Evolutionary conservation across 495 filamentous ascomycete species (phyloP).

Genomic region (Arthonia radiata): DNA sequence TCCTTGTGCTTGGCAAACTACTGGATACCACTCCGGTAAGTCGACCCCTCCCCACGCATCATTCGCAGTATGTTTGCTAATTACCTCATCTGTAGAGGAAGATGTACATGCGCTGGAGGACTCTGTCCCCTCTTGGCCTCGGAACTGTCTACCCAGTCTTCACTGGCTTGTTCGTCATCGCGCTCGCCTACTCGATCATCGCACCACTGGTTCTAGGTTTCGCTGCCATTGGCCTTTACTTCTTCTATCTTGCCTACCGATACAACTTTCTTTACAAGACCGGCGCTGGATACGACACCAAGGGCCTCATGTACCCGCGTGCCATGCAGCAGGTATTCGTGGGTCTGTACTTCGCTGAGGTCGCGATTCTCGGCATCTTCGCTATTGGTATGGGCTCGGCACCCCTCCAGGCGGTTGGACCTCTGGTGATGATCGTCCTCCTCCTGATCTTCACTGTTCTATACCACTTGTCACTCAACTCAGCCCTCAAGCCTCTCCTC

Average conservation of each 20-base stretch:
- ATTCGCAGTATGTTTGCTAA: no score
- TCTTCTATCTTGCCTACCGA: constrained; percentile 83
- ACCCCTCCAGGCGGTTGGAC: constrained; percentile 38
- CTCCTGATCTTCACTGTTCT: constrained; percentile 59
- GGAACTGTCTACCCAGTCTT: constrained; percentile 64
- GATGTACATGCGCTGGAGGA: constrained; percentile 42
- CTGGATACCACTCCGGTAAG: constrained; percentile 46
- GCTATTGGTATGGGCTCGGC: constrained; percentile 26
- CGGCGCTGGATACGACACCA: constrained; percentile 66
- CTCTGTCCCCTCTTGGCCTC: constrained; percentile 44
- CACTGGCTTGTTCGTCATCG: constrained; percentile 63
- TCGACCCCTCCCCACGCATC: no score
- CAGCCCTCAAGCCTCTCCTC: constrained; percentile 53
- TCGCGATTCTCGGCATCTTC: constrained; percentile 82
- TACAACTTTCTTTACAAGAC: constrained; percentile 91
- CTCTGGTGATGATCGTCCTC: constrained; percentile 59
- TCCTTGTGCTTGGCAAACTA: constrained; percentile 51
- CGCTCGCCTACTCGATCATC: constrained; percentile 73
- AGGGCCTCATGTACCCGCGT: constrained; percentile 64
- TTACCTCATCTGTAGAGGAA: no score
- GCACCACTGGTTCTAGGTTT: constrained; percentile 79
- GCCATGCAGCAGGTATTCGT: constrained; percentile 82
- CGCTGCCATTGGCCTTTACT: constrained; percentile 52
- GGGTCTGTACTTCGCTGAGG: constrained; percentile 61
- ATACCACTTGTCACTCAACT: constrained; percentile 62